These are phyloP conservation scores for Phlyctochytrium bullatum DNA, from an alignment of 192 early-diverging fungal genomes.

Conservation along the genomic window DNA sequence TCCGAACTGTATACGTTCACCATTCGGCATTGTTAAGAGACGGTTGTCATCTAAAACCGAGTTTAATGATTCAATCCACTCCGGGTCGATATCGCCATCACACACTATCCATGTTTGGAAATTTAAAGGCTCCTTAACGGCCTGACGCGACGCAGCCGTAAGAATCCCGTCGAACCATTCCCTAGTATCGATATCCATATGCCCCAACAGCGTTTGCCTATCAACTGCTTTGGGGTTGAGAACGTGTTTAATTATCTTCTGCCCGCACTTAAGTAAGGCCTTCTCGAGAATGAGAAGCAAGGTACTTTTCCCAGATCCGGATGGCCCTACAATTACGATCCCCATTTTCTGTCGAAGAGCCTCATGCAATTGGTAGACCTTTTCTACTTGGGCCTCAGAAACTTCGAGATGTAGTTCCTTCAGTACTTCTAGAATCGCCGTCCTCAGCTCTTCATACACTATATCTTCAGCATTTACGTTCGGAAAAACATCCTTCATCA, in stretches of 20 bases:
- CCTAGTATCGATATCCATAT: constrained; percentile 60
- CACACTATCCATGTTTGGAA: constrained; percentile 57
- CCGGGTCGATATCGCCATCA: constrained; percentile 62
- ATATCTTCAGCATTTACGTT: constrained; percentile 48
- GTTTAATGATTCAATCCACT: constrained; percentile 62
- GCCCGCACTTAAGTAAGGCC: constrained; percentile 49
- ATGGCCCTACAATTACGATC: constrained; percentile 59
- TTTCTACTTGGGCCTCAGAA: constrained; percentile 49
- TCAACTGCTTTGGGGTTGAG: constrained; percentile 60
- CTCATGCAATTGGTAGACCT: constrained; percentile 57
- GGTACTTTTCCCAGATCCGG: constrained; percentile 53
- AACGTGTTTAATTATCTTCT: constrained; percentile 39
- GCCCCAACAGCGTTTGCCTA: constrained; percentile 46
- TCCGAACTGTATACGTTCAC: constrained; percentile 63
- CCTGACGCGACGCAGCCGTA: constrained; percentile 53
- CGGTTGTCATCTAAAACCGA: constrained; percentile 62
- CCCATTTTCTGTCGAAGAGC: constrained; percentile 58
- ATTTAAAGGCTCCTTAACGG: constrained; percentile 49
- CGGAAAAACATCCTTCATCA: constrained; percentile 58
- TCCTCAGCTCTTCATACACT: constrained; percentile 35
- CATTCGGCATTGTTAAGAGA: constrained; percentile 60
- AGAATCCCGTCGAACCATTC: constrained; percentile 62
- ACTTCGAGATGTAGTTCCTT: constrained; percentile 49
- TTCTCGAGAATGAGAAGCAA: constrained; percentile 44
- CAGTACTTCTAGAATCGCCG: constrained; percentile 46